phyloP scores from a whole-genome alignment of 1,284 basidiomycete species.

The Agroathelia rolfsii region DNA sequence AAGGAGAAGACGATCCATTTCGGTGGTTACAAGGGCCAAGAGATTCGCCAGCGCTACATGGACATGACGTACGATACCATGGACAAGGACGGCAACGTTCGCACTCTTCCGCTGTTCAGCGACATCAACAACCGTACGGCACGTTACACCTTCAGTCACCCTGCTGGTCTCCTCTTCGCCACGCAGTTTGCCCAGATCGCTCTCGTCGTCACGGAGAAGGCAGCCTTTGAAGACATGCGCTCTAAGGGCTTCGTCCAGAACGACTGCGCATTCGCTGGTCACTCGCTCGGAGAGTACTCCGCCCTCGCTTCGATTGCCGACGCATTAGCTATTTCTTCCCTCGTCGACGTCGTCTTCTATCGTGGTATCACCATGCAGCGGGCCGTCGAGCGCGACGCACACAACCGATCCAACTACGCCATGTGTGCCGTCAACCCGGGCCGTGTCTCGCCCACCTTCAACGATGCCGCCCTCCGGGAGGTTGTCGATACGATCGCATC shows the following conservation, averaged over 20 bases:
- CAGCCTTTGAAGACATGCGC: conserved; percentile 97
- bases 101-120: conserved; percentile 88
- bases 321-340: conserved; percentile 89
- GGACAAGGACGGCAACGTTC: conserved; percentile 91
- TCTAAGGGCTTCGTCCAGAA: conserved; percentile 90
- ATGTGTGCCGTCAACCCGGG: conserved; percentile 99
- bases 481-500: conserved; percentile 86
- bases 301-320: conserved; percentile 95
- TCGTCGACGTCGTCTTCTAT: conserved; percentile 98
- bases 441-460: conserved; percentile 89
- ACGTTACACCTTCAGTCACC: conserved; percentile 95
- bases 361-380: conserved; percentile 99
- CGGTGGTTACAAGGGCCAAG: conserved; percentile 97
- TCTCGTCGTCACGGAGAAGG: conserved; percentile 94
- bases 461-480: conserved; percentile 85
- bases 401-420: conserved; percentile 92
- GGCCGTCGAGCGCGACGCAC: conserved; percentile 87
- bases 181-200: conserved; percentile 99
- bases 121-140: conserved; percentile 90
- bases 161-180: conserved; percentile 89
- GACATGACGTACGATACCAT: conserved; percentile 96
- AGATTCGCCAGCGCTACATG: conserved; percentile 97
- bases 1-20: conserved; percentile 98
- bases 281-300: conserved; percentile 97
- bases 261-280: conserved; percentile 91